These are phyloP conservation scores for Salix exigua DNA, from an alignment of 345 rosid species.

Conservation along the genomic window DNA sequence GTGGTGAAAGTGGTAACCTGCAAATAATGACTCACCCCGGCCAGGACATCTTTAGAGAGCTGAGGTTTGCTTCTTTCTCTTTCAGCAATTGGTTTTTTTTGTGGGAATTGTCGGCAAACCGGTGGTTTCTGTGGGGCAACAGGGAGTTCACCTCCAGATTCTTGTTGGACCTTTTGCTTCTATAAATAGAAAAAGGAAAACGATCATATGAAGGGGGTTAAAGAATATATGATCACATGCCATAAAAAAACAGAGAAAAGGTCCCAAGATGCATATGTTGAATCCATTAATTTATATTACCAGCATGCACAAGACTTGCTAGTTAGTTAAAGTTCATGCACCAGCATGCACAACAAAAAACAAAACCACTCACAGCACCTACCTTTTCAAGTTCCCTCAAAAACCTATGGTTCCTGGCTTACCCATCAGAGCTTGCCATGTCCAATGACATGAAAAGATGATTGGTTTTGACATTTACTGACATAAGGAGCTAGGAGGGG, in stretches of 20 bases:
- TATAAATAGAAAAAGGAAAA: conserved; percentile 24
- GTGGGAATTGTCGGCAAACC: conserved; percentile 57
- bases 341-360: too few species aligned
- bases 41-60: conserved; percentile 64
- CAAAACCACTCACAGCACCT: background rate
- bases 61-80: conserved; percentile 44
- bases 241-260: too few species aligned
- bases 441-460: background rate
- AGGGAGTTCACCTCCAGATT: conserved; percentile 34
- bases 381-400: background rate
- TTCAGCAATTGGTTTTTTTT: conserved; percentile 58
- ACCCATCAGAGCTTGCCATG: background rate
- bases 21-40: conserved; percentile 49
- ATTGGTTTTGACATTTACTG: background rate
- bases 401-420: background rate
- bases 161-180: conserved; percentile 65
- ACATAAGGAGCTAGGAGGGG: too few species aligned
- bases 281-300: too few species aligned
- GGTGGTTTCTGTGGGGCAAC: conserved; percentile 26
- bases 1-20: background rate
- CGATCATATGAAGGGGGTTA: background rate
- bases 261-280: too few species aligned
- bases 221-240: background rate
- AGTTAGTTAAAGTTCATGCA: too few species aligned
- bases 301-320: too few species aligned